A percentile compares a stretch with the other conserved stretches of the same genome.
Evolutionary conservation across 2,329 filamentous ascomycete genomes (phyloP).

Genomic region (Rhynchosporium agropyri): DNA sequence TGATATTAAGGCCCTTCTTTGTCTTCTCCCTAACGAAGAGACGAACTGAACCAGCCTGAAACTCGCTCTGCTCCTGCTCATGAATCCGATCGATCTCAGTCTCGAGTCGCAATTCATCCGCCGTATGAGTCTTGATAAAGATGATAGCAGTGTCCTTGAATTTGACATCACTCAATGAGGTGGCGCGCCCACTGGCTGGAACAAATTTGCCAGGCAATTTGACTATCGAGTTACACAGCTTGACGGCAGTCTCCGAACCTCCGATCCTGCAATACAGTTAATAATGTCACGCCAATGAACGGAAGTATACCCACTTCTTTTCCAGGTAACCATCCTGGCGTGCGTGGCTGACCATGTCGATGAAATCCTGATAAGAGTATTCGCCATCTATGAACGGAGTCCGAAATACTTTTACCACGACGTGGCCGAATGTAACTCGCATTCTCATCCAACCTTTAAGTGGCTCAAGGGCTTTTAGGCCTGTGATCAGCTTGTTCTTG

Average conservation of each 20-base stretch:
- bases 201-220: conserved; percentile 26
- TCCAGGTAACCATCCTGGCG: conserved; percentile 35
- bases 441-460: conserved; percentile 40
- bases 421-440: conserved; percentile 41
- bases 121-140: conserved; percentile 29
- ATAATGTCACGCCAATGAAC: neutral
- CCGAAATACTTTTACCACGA: conserved; percentile 32
- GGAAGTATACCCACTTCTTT: conserved; percentile 35
- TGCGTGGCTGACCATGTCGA: conserved; percentile 35
- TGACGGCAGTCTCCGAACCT: conserved; percentile 25
- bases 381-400: conserved; percentile 27
- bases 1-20: conserved; percentile 37
- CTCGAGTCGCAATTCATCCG: conserved; percentile 34
- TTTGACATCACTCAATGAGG: conserved; percentile 24
- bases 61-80: conserved; percentile 25
- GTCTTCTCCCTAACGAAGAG: conserved; percentile 32
- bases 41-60: conserved; percentile 35
- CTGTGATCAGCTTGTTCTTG: conserved; percentile 29
- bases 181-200: conserved; percentile 23
- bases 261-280: conserved; percentile 26
- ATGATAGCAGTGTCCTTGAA: conserved; percentile 36
- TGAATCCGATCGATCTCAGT: conserved; percentile 35
- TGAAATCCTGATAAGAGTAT: conserved; percentile 33
- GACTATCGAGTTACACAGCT: conserved; percentile 29
- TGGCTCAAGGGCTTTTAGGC: conserved; percentile 31